Evolutionary conservation across 305 asterid species (phyloP), one percentile per base, ranked within the genome.

Genomic region (Solanum hybrid): DNA sequence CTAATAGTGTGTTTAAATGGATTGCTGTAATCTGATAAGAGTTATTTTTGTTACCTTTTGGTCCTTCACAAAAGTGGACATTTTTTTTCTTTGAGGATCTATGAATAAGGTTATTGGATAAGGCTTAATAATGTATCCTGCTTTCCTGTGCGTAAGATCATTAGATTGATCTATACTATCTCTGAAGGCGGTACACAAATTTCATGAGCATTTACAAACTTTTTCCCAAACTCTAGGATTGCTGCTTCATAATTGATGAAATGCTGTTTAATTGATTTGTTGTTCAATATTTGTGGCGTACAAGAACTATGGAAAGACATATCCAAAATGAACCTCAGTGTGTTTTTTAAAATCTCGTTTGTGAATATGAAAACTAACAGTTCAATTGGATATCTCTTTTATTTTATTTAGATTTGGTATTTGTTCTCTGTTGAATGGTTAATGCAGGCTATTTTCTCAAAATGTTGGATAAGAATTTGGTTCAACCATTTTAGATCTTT

Each of bases 151-250:
- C 88, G 11, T 31, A 85, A 51, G 76, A 9, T 57, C 88, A 20
- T 85, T 24, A 31, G 75, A 85, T 57, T 57, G 46, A 85, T 85
- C 88, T 22, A 84, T 84, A 84, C 75, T 29, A 10, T 57, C 87
- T 83, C 75, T 85, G 88, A 85, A 85, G 88, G 88, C 34, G 88
- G 46, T 85, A 57, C 75, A 20, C 88, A 29, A 29, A 51, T 85
- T 51, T 85, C 88, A 22, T 18, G 46, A 85, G 74, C 87, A 51
- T 84, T 46, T 57, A 85, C 76, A 57, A 85, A 18, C 2, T 11
- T 46, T 85, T 57, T 4, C 39, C 76, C n/a, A 31, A 13, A 57
- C 33, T 31, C 46, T 85, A 31, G 88, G 40, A 85, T 31, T 31
- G 76, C 75, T 85, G 76, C 64, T 51, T 85, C 75, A 85, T 85